Evolutionary conservation across 495 filamentous ascomycete genomes (phyloP), one percentile per base, ranked within the genome.

Genomic region (Podospora comata): DNA sequence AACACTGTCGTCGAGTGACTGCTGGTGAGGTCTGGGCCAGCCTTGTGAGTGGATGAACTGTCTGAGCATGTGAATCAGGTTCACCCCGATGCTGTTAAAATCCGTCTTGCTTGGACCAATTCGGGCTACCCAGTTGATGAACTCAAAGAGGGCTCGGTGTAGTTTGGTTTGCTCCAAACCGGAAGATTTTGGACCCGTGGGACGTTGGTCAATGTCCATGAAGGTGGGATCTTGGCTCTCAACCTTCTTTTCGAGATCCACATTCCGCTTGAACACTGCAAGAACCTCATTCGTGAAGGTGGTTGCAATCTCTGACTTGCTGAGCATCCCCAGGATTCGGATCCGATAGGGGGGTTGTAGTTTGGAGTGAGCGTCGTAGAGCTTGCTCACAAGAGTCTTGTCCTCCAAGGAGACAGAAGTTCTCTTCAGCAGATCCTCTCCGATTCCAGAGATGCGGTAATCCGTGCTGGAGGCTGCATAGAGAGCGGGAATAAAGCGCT

Each of bases 381-480:
- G 79, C 26, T 84, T 79, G 55, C 83, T 72, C 16, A 97, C 80
- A 27, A 93, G 67, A 3, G 70, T 71, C n/a, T 79, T 69, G 68
- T 93, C 86, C 78, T 97, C 94, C 15, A 97, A 80, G 11, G 89
- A 86, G 27, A 90, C 81, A 11, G 83, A 81, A 3, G 86, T 88
- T 67, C 93, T 83, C 77, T 97, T 97, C 34, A 97, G 74, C 44
- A 93, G 84, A 73, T 96, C 93, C 60, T 97, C 92, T 0, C 91
- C 94, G 57, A 91, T 79, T 15, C 90, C 88, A 11, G 91, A 88
- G 58, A 97, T 87, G 16, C 90, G 87, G 11, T 90, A 93, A 70
- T 97, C 94, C 1, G 88, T 71, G 78, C 96, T 93, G 0, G 91
- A 87, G 62, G 92, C 88, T 5, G 93, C 92, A 72, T 91, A 90